phyloP scores from a whole-genome alignment of 2,329 filamentous ascomycete genomes.

The Waltergamsia citrina region DNA sequence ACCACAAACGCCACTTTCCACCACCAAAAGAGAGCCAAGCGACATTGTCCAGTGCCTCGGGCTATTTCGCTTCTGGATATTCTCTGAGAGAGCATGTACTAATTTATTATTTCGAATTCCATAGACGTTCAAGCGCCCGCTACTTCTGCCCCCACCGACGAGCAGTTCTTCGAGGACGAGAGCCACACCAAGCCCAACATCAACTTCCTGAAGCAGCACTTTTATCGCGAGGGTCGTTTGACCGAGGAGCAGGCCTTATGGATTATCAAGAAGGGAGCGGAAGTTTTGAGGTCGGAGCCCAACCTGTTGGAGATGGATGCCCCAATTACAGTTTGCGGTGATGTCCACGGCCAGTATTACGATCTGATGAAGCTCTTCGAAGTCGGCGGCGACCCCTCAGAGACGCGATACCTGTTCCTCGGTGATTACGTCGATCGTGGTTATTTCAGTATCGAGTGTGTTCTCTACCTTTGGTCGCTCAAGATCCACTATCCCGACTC shows the following conservation, averaged over 20 bases:
- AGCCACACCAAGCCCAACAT: slow-evolving; percentile 85
- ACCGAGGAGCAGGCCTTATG: slow-evolving; percentile 96
- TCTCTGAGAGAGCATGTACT: not conserved
- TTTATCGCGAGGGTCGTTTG: slow-evolving; percentile 92
- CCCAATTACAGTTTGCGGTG: slow-evolving; percentile 95
- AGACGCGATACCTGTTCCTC: slow-evolving; percentile 93
- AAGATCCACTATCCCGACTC: slow-evolving; percentile 99
- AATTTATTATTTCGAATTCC: too few species aligned
- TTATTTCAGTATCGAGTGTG: slow-evolving; percentile 99
- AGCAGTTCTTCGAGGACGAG: slow-evolving; percentile 86
- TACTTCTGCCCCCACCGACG: slow-evolving; percentile 83
- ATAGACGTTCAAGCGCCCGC: slow-evolving; percentile 95
- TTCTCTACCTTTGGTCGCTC: slow-evolving; percentile 92
- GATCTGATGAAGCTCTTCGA: slow-evolving; percentile 99
- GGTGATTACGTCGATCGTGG: slow-evolving; percentile 97
- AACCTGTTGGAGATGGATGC: slow-evolving; percentile 99
- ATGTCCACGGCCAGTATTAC: slow-evolving; percentile 98
- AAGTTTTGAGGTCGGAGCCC: slow-evolving; percentile 80
- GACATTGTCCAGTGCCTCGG: not conserved
- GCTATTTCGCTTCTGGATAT: not conserved
- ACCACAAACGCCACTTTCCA: too few species aligned
- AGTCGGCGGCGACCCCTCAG: slow-evolving; percentile 90
- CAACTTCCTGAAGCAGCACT: slow-evolving; percentile 92
- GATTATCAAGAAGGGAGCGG: slow-evolving; percentile 83
- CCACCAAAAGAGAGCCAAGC: too few species aligned